Percentiles rank a stretch among this genome's conserved stretches.
These are phyloP conservation scores for Metarhizium album DNA, from an alignment of 2,329 filamentous ascomycete genomes.

Conservation along the genomic window DNA sequence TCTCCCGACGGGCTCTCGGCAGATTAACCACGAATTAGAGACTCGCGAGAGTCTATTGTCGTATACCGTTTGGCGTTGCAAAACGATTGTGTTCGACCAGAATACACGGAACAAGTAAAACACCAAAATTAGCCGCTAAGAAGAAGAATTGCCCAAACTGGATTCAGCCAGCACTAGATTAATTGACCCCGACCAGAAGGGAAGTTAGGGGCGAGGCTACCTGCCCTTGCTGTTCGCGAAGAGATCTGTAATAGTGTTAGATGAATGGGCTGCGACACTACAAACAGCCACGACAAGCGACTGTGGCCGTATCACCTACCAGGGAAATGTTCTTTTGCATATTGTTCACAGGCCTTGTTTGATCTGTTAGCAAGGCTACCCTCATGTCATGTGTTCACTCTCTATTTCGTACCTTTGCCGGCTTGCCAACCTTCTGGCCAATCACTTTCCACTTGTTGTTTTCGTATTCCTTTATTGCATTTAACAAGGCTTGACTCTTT, in stretches of 20 bases:
- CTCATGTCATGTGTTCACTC: background rate
- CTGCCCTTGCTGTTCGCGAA: constrained; percentile 27
- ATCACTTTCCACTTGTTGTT: constrained; percentile 98
- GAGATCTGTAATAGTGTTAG: constrained; percentile 26
- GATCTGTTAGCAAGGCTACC: constrained; percentile 5
- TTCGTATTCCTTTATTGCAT: constrained; percentile 97
- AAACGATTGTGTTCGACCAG: background rate
- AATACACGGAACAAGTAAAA: background rate
- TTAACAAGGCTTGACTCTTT: constrained; percentile 67
- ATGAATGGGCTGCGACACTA: constrained; percentile 13
- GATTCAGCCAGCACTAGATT: background rate
- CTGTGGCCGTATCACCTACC: constrained; percentile 24
- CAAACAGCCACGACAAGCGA: constrained; percentile 5
- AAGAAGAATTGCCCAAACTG: background rate
- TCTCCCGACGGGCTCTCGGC: background rate
- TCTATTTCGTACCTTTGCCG: constrained; percentile 56
- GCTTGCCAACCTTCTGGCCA: constrained; percentile 92
- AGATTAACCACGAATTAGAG: background rate
- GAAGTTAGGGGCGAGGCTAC: constrained; percentile 13
- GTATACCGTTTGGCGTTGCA: background rate
- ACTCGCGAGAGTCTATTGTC: background rate
- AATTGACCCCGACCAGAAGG: background rate
- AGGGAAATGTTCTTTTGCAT: constrained; percentile 89
- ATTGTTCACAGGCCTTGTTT: constrained; percentile 53
- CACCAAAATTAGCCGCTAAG: background rate